These are phyloP conservation scores for Coemansia sp. DNA, from an alignment of 192 early-diverging fungal species.

Conservation along the genomic window DNA sequence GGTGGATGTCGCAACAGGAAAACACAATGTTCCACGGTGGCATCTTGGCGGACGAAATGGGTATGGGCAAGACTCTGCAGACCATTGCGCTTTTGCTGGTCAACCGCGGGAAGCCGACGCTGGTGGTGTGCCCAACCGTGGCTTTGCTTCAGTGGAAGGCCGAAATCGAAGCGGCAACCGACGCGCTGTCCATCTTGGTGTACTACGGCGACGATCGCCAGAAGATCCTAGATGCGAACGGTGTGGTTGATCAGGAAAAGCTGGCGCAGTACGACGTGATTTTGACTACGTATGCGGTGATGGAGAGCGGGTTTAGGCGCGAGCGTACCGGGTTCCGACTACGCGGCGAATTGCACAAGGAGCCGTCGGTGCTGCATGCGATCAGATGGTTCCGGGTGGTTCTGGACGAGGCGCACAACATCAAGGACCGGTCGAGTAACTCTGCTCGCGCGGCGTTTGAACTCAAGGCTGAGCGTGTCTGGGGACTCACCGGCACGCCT, in stretches of 20 bases:
- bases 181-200: slow-evolving; percentile 65
- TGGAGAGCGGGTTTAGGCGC: slow-evolving; percentile 74
- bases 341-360: slow-evolving; percentile 63
- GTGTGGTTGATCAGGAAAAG: slow-evolving; percentile 16
- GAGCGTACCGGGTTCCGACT: slow-evolving; percentile 71
- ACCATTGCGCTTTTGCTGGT: slow-evolving; percentile 78
- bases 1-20: slow-evolving; percentile 85
- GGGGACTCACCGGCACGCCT: slow-evolving; percentile 90
- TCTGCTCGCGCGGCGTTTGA: slow-evolving; percentile 85
- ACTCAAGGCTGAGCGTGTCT: slow-evolving; percentile 65
- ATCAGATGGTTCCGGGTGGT: slow-evolving; percentile 84
- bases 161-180: slow-evolving; percentile 72
- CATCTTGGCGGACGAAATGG: slow-evolving; percentile 87
- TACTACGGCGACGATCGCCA: slow-evolving; percentile 77
- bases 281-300: slow-evolving; percentile 73
- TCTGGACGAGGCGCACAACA: slow-evolving; percentile 86
- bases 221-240: slow-evolving; percentile 46
- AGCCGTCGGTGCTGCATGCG: slow-evolving; percentile 68
- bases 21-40: slow-evolving; percentile 71
- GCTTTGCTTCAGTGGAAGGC: slow-evolving; percentile 87
- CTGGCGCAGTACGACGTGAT: slow-evolving; percentile 77
- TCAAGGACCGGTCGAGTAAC: slow-evolving; percentile 84
- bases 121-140: slow-evolving; percentile 86
- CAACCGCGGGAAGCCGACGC: slow-evolving; percentile 67
- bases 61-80: slow-evolving; percentile 94